Evolutionary conservation across 1,284 basidiomycete genomes (phyloP).

Genomic region (Microbotryomycetes sp.): DNA sequence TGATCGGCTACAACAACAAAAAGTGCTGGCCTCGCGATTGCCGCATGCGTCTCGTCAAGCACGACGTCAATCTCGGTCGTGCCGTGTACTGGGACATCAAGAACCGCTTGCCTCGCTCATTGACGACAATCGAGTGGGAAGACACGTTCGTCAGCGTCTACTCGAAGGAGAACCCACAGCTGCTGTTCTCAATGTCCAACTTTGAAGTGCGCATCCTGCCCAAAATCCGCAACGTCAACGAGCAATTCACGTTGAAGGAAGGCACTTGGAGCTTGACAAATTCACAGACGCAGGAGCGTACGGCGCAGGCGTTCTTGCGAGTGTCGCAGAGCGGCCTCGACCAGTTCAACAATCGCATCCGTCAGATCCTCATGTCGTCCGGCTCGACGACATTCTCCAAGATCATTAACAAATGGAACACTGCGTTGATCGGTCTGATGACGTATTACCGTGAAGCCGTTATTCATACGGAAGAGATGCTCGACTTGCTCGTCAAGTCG

Average conservation of each 20-base stretch:
- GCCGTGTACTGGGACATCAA: conserved; percentile 99
- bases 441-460: conserved; percentile 89
- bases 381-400: conserved; percentile 98
- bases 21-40: conserved; percentile 99
- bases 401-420: conserved; percentile 83
- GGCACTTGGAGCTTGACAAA: conserved; percentile 97
- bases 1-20: conserved; percentile 98
- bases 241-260: conserved; percentile 93
- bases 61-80: conserved; percentile 96
- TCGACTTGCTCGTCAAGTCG: conserved; percentile 89
- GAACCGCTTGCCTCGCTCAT: conserved; percentile 86
- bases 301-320: conserved; percentile 92
- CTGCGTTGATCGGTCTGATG: conserved; percentile 33
- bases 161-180: conserved; percentile 94
- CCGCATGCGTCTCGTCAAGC: conserved; percentile 98
- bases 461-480: conserved; percentile 65
- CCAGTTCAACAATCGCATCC: conserved; percentile 89
- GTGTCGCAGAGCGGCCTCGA: conserved; percentile 84
- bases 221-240: conserved; percentile 87
- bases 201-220: conserved; percentile 97
- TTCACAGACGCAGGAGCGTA: conserved; percentile 92
- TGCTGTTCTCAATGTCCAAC: conserved; percentile 96
- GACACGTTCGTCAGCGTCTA: conserved; percentile 87
- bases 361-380: conserved; percentile 94
- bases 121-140: conserved; percentile 99